These are phyloP conservation scores for Lepiota venenata DNA, from an alignment of 768 basidiomycete species.

Conservation along the genomic window DNA sequence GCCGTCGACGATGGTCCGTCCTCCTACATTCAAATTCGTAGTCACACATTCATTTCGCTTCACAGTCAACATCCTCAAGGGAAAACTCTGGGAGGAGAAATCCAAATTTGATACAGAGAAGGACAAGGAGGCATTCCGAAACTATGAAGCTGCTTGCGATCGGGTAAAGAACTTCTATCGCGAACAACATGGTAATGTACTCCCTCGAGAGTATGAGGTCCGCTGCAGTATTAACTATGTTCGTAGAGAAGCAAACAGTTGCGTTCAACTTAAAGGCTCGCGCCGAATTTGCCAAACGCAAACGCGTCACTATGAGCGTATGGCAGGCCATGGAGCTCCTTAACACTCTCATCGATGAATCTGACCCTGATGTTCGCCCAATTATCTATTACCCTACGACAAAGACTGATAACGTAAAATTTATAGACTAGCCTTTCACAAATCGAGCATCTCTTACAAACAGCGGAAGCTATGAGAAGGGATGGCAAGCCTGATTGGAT, in stretches of 20 bases:
- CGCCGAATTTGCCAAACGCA: slow-evolving; percentile 64
- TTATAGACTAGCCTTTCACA: slow-evolving; percentile 71
- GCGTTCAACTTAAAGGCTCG: slow-evolving; percentile 80
- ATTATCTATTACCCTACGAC: neutral
- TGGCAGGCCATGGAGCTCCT: slow-evolving; percentile 89
- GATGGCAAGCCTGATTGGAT: slow-evolving; percentile 93
- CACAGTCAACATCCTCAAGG: slow-evolving; percentile 69
- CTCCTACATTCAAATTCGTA: neutral
- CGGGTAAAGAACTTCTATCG: slow-evolving; percentile 77
- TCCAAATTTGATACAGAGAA: slow-evolving; percentile 58
- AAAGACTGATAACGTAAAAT: slow-evolving; percentile 22
- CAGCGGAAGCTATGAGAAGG: slow-evolving; percentile 83
- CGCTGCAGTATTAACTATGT: neutral
- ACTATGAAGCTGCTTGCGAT: slow-evolving; percentile 74
- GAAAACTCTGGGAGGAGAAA: slow-evolving; percentile 52
- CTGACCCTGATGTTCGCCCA: slow-evolving; percentile 75
- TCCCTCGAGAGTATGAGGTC: neutral
- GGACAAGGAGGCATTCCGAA: slow-evolving; percentile 66
- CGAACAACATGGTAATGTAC: slow-evolving; percentile 64
- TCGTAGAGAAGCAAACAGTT: slow-evolving; percentile 80
- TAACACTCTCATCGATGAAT: slow-evolving; percentile 85
- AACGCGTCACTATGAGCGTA: slow-evolving; percentile 73
- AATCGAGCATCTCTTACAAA: slow-evolving; percentile 89
- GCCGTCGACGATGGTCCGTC: slow-evolving; percentile 44
- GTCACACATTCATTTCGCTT: neutral